Evolutionary conservation across 2,329 filamentous ascomycete genomes (phyloP).

Genomic region (Atkinsonella texensis): DNA sequence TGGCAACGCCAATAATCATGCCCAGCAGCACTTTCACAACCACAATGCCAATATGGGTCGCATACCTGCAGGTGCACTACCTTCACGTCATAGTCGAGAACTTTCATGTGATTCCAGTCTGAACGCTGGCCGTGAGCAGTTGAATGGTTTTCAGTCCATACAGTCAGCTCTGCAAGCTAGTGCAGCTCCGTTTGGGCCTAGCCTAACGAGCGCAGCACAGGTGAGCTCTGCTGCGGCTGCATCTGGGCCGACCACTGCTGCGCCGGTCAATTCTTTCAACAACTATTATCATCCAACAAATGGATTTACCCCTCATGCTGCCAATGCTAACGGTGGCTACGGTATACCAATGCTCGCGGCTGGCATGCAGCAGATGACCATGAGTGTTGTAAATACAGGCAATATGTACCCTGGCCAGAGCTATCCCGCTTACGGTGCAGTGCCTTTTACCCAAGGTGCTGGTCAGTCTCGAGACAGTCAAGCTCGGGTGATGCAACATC

Average conservation of each 20-base stretch:
- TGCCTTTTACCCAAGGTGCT: conserved; percentile 34
- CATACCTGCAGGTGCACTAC: conserved; percentile 55
- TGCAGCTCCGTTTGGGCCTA: conserved; percentile 66
- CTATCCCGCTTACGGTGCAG: conserved; percentile 43
- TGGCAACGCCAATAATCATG: conserved; percentile 43
- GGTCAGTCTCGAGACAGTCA: conserved; percentile 59
- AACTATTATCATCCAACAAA: conserved; percentile 22
- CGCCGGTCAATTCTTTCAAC: conserved; percentile 17
- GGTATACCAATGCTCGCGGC: conserved; percentile 44
- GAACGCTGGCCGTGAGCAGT: conserved; percentile 30
- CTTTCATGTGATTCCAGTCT: conserved; percentile 40
- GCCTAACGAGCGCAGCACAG: conserved; percentile 21
- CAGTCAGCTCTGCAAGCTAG: conserved; percentile 68
- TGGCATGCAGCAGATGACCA: conserved; percentile 54
- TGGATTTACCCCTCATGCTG: conserved; percentile 18
- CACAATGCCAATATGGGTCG: conserved; percentile 76
- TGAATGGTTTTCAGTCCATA: conserved; percentile 43
- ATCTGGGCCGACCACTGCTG: conserved; percentile 13
- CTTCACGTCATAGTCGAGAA: conserved; percentile 62
- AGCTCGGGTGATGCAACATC: conserved; percentile 61
- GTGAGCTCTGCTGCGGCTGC: conserved; percentile 14
- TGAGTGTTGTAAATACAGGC: conserved; percentile 31
- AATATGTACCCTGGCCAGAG: conserved; percentile 43
- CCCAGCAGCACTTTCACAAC: conserved; percentile 55
- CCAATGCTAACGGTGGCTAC: conserved; percentile 10